Evolutionary conservation across 371 early-diverging fungal species (phyloP), one percentile per base, ranked within the genome.

Genomic region (Entomophthora muscae): DNA sequence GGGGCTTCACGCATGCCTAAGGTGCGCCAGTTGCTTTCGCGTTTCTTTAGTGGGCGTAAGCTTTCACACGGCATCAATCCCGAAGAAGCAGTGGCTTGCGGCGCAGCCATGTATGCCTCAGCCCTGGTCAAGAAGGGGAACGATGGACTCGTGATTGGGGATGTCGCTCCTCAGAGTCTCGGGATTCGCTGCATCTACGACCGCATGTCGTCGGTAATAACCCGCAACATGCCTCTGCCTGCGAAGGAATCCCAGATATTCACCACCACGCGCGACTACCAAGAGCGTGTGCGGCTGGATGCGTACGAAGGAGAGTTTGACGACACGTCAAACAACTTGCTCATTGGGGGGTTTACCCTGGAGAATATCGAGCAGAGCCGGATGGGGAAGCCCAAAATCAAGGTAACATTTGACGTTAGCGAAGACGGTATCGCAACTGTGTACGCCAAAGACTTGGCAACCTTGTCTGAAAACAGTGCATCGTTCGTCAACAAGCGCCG

Each of bases 1-100:
- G 99, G 99, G 73, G 95, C 95, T 83, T 92, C 98, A 67, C 88
- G 98, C 78, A 93, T 98, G 76, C 98, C 98, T 75, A 92, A 91
- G 81, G 95, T 99, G 57, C 88, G 91, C 73, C 86, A 89, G 68
- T 78, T 91, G 53, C 91, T 98, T 66, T 86, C 91, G 75, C 77
- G 82, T n/a, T 83, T 88, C 74, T 99, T 99, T 71, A 76, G 73
- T 78, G 93, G 93, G 66, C 86, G 86, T 73, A 89, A 94, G 72
- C 92, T 97, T 27, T 85, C 88, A 75, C 90, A 90, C 79, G 82
- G 84, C 65, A 92, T 98, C 70, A 93, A 98, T 83, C 98, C 99
- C 64, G 99, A 99, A 74, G 98, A 97, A 76, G 98, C 98, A 69
- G 98, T 98, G 61, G 98, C 99, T 68, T 86, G 91, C 69, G 98